Evolutionary conservation across 1,284 basidiomycete genomes (phyloP), one percentile per base, ranked within the genome.

Genomic region (Sporisorium reilianum): DNA sequence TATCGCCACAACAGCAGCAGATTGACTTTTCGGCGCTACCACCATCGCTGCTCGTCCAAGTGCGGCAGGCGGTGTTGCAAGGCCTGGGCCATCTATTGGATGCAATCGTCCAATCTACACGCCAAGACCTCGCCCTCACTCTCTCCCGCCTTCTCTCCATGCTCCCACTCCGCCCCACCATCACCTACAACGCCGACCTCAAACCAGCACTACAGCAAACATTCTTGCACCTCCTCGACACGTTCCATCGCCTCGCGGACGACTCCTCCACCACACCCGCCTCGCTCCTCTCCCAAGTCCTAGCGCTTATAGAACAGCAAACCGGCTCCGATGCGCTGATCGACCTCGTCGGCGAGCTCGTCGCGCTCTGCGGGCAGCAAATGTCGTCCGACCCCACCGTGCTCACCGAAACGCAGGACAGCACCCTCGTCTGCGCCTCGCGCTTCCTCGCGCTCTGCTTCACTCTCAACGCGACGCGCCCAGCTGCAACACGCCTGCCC

Each of bases 311-410:
- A 18, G 16, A 32, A 10, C n/a, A n/a, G 18, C 11, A 28, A 8
- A 8, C 38, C 28, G 45, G 23, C 5, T 23, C 59, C 1, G 64
- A 68, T 22, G 23, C 52, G 1, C 44, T 69, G 3, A 16, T 53
- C 10, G 42, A 44, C 12, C 54, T 70, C 0, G 56, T 68, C 1
- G 63, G 60, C 20, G 72, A 75, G 28, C 60, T 75, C 5, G 63
- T 75, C 32, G 72, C 56, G 5, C n/a, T 70, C 7, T 75, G 72
- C 41, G 64, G 72, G 7, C 66, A 70, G 26, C 66, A 70, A 32
- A 61, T 75, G 66, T 64, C 72, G 0, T 57, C 59, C 22, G 55
- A 74, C 18, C 71, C 71, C 3, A 36, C 65, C 11, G 38, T 74
- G 10, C 62, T 74, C n/a, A 63, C 57, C 45, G 64, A 64, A 16